Evolutionary conservation across 225 moss, liverwort and hornwort genomes (phyloP), one percentile per base, ranked within the genome.

Genomic region (Lunularia cruciata): DNA sequence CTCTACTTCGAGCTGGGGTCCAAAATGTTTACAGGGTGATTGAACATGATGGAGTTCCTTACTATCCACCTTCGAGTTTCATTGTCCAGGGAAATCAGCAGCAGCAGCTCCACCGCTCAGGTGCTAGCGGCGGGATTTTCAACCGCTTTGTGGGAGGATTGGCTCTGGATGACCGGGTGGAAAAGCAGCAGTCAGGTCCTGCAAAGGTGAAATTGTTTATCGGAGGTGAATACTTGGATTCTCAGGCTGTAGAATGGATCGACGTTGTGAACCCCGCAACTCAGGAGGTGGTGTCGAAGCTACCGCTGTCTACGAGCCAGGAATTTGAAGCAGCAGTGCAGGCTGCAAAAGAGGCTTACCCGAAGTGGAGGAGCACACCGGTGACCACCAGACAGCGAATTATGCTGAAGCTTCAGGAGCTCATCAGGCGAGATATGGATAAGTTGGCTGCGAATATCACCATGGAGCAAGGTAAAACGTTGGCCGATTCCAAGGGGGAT

Each of bases 391-490:
- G 95, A 57, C 95, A 95, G 76, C 81, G 95, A 19, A 76, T 92
- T 34, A 95, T 95, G 95, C 83, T 95, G 55, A 95, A 95, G 86
- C 67, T 95, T 73, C 95, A 95, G 82, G 92, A 85, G 82, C 86
- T 95, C 47, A 95, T 95, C 67, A 90, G 95, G 5, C 81, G 95
- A 45, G 95, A 92, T 72, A 92, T 89, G 95, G 95, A 95, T 47
- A 90, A 87, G 70, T 69, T 95, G 81, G 95, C 88, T 55, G 46
- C 82, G 86, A 84, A 79, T 70, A 53, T 95, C 42, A 95, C 95
- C 20, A 80, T 73, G 3, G 95, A 95, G 83, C 95, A 95, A 81
- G 95, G 95, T 47, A 95, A 95, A 28, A 95, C 95, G 8, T 70
- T 92, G 40, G 92, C 86, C 4, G 95, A 95, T 68, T 84, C 95